Percentiles rank a stretch among this genome's conserved stretches.
phyloP scores from a whole-genome alignment of 768 basidiomycete genomes.

The Phallus indusiatus region DNA sequence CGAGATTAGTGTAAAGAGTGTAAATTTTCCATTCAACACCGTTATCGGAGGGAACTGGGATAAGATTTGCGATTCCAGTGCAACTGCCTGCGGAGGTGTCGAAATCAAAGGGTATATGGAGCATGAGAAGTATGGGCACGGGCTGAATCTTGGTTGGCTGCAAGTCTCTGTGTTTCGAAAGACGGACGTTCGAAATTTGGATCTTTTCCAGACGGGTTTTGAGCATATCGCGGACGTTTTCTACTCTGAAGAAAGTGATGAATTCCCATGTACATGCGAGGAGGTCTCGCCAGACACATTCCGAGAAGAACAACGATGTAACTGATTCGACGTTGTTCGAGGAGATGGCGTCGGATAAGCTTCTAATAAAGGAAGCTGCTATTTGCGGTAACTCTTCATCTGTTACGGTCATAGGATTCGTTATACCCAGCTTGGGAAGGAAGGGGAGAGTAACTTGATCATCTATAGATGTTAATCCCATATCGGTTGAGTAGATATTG shows the following conservation, averaged over 20 bases:
- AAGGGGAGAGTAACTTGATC: background rate
- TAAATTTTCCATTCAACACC: conserved; percentile 38
- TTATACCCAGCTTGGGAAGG: background rate
- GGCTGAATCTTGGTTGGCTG: background rate
- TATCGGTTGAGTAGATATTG: too few relatives aligned
- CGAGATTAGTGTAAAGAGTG: conserved; percentile 40
- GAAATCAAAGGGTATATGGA: conserved; percentile 48
- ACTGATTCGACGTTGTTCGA: background rate
- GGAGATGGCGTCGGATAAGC: background rate
- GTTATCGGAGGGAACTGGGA: conserved; percentile 31
- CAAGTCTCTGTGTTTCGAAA: background rate
- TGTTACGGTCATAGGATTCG: background rate
- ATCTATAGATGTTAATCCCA: background rate
- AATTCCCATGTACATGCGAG: conserved; percentile 57
- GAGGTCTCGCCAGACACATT: conserved; percentile 47
- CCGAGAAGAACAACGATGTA: conserved; percentile 19
- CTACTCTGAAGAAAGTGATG: conserved; percentile 40
- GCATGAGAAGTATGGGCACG: conserved; percentile 38
- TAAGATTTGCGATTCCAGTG: conserved; percentile 37
- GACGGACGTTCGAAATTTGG: background rate
- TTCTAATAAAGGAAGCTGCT: background rate
- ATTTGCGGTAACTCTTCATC: background rate
- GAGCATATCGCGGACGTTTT: conserved; percentile 34
- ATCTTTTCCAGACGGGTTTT: conserved; percentile 30
- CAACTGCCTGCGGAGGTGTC: conserved; percentile 30